Percentiles rank a stretch among this genome's conserved stretches.
These are phyloP conservation scores for Pestalotiopsis sp. DNA, from an alignment of 2,329 filamentous ascomycete species.

Conservation along the genomic window DNA sequence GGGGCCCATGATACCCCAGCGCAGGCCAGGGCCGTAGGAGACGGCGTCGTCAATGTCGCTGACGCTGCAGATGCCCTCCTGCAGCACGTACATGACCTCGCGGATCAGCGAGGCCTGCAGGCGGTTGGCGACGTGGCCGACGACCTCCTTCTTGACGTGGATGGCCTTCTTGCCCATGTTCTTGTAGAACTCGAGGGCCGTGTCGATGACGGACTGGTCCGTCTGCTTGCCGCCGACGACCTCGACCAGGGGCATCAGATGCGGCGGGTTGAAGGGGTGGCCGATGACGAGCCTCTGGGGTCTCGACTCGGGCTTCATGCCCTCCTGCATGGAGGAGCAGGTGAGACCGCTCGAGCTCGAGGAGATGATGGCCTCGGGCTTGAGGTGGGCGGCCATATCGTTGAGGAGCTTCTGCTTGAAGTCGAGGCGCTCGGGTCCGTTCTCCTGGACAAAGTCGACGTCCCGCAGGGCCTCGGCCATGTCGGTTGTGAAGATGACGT, in stretches of 20 bases:
- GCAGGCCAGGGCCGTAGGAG: slow-evolving; percentile 20
- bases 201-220: slow-evolving; percentile 20
- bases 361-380: slow-evolving; percentile 38
- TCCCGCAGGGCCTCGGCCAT: slow-evolving; percentile 14
- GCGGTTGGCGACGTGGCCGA: slow-evolving; percentile 47
- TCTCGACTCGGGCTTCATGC: slow-evolving; percentile 22
- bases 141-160: slow-evolving; percentile 40
- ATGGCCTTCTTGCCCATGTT: slow-evolving; percentile 42
- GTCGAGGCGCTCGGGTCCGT: slow-evolving; percentile 41
- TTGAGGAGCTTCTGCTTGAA: slow-evolving; percentile 40
- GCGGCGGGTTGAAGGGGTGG: slow-evolving; percentile 52
- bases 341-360: slow-evolving; percentile 41
- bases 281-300: slow-evolving; percentile 41
- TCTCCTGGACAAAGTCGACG: slow-evolving; percentile 25
- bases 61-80: slow-evolving; percentile 18
- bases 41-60: slow-evolving; percentile 21
- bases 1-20: slow-evolving; percentile 24
- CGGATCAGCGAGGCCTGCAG: slow-evolving; percentile 41
- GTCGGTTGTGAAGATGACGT: slow-evolving; percentile 18
- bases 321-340: slow-evolving; percentile 30
- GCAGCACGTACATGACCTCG: slow-evolving; percentile 34
- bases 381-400: slow-evolving; percentile 32
- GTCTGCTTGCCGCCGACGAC: slow-evolving; percentile 41
- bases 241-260: slow-evolving; percentile 49
- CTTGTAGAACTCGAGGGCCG: slow-evolving; percentile 40